Percentiles rank a stretch among this genome's conserved stretches.
Conservation (phyloP, 805 yeast genomes). For the Spathaspora sp. region DNA sequence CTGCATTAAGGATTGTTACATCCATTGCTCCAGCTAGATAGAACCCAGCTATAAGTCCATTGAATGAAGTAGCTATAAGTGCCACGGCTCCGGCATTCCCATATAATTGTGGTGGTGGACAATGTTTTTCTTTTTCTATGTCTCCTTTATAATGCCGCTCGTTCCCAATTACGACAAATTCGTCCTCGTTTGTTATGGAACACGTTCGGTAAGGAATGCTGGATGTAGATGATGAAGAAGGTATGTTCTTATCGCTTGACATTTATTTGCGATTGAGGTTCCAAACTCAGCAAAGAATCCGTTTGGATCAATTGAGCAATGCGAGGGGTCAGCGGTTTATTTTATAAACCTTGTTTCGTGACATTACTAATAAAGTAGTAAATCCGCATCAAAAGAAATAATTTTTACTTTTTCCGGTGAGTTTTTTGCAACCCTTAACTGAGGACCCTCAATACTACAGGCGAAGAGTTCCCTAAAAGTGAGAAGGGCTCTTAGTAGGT, state of each 20-base stretch:
- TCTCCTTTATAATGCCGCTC: conserved; percentile 2
- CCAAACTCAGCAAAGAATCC: not conserved
- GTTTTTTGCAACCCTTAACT: not conserved
- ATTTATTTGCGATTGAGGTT: not conserved
- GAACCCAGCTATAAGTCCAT: conserved; percentile 4
- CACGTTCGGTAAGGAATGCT: conserved; percentile 1
- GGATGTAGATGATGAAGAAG: not conserved
- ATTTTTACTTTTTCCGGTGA: not conserved
- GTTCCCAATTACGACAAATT: conserved; percentile 1
- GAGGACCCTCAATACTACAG: no score
- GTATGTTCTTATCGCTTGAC: not conserved
- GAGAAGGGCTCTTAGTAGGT: no score
- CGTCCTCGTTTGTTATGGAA: conserved; percentile 1
- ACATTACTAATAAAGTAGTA: not conserved
- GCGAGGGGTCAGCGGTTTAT: not conserved
- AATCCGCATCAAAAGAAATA: not conserved
- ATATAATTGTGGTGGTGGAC: not conserved
- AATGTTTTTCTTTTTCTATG: not conserved
- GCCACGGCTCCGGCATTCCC: conserved; percentile 5
- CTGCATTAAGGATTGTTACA: not conserved
- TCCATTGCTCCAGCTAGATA: conserved; percentile 2
- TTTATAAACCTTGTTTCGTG: not conserved
- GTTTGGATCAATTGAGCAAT: not conserved
- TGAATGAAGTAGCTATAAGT: conserved; percentile 4
- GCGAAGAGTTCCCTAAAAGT: no score